Evolutionary conservation across 1,139 yeast species (phyloP), one percentile per base, ranked within the genome.

Genomic region (Chernovozyma aurita): DNA sequence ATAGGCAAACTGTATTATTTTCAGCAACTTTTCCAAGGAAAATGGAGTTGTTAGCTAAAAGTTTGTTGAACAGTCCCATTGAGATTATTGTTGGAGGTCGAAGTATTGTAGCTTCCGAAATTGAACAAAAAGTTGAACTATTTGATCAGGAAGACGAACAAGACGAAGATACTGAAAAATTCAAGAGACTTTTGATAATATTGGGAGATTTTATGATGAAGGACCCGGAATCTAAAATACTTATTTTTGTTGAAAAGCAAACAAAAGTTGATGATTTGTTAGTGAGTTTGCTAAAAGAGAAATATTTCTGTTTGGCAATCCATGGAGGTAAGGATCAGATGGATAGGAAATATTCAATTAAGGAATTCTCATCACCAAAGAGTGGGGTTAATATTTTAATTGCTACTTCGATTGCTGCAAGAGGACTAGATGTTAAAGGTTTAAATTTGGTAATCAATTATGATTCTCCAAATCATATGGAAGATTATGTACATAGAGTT

Each of bases 241-340:
- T 92, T 28, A 72, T 92, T 2, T 92, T 92, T 57, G 95, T 88
- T 15, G 95, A 92, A 34, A 79, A 87, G 32, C 97, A 92, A 53
- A 80, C 80, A 18, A 68, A 76, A 28, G 95, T 95, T 6, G 97
- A 94, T 57, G 62, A 71, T 12, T 57, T 94, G 34, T 68, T 80
- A 33, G 73, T 75, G 13, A 73, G 73, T 40, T 61, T 92, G 8
- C 54, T 73, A n/a, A 61, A 67, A 0, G 62, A 75, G 24, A 83
- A 88, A 0, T 74, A 78, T 44, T 59, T 71, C 1, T 76, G 85
- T 12, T 67, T 78, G 42, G 73, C 92, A 0, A 75, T 92, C 5
- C 99, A 94, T 60, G 98, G 98, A 1, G 97, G 97, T 2, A 85
- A 87, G 50, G 94, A 87, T 27, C 95, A 90, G 49, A 64, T 74